phyloP scores from a whole-genome alignment of 495 filamentous ascomycete species.

The Venustampulla echinocandica region DNA sequence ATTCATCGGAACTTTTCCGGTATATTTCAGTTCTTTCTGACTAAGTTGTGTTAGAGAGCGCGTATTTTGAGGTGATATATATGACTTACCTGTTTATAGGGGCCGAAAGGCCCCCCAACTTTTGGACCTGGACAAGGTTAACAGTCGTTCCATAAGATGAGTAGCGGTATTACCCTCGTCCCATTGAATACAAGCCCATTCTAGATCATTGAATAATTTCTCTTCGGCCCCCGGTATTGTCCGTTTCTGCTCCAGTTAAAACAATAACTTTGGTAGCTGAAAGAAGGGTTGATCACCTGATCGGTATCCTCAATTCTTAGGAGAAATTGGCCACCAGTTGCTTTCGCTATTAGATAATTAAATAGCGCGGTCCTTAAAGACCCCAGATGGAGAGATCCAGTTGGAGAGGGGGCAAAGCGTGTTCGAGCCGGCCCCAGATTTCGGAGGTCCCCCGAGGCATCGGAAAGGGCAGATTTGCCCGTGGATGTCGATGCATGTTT shows the following conservation, averaged over 20 bases:
- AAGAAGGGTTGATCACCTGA: conserved; percentile 47
- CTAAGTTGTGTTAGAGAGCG: conserved; percentile 33
- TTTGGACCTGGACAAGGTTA: conserved; percentile 45
- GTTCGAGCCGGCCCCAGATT: conserved; percentile 62
- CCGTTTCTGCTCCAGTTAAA: conserved; percentile 54
- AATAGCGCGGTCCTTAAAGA: conserved; percentile 85
- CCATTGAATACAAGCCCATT: conserved; percentile 87
- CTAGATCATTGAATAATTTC: conserved; percentile 64
- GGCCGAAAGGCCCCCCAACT: conserved; percentile 68
- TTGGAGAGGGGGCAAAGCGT: conserved; percentile 92
- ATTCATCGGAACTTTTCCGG: conserved; percentile 55
- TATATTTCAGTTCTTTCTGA: conserved; percentile 77
- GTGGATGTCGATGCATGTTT: conserved; percentile 3
- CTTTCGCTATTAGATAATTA: conserved; percentile 82
- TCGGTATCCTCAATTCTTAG: conserved; percentile 94
- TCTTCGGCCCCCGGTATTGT: conserved; percentile 71
- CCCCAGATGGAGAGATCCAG: conserved; percentile 86
- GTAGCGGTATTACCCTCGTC: conserved; percentile 64
- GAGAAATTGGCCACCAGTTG: conserved; percentile 87
- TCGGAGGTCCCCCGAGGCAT: conserved; percentile 33
- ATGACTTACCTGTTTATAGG: conserved; percentile 68
- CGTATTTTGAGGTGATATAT: background rate
- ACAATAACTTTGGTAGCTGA: conserved; percentile 16
- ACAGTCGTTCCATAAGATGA: background rate
- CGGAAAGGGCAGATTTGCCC: background rate